These are phyloP conservation scores for Collybia sp. DNA, from an alignment of 768 basidiomycete genomes.

Conservation along the genomic window DNA sequence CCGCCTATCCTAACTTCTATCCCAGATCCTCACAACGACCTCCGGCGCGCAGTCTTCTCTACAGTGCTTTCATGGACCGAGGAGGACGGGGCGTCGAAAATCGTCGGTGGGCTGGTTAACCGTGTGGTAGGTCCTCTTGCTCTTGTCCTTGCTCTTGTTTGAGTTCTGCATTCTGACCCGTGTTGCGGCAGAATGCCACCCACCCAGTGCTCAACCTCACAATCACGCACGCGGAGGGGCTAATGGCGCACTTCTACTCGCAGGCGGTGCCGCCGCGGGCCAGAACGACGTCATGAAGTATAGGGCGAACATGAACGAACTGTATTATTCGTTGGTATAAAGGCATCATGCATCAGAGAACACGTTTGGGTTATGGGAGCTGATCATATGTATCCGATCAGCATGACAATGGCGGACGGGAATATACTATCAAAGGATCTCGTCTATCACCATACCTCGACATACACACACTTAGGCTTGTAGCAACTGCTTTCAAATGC, in stretches of 20 bases:
- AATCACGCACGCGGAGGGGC: constrained; percentile 55
- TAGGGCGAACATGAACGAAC: neutral
- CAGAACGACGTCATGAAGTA: neutral
- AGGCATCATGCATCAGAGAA: too few species aligned
- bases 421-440: too few species aligned
- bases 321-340: too few species aligned
- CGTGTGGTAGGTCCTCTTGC: constrained; percentile 45
- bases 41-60: constrained; percentile 37
- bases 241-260: constrained; percentile 73
- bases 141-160: neutral
- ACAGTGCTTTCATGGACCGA: constrained; percentile 63
- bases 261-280: constrained; percentile 42
- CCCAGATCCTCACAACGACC: constrained; percentile 11
- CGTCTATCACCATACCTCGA: too few species aligned
- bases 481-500: too few species aligned
- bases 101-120: constrained; percentile 60
- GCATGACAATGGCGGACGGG: too few species aligned
- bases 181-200: constrained; percentile 61
- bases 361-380: too few species aligned
- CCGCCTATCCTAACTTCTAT: neutral
- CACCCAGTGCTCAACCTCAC: constrained; percentile 79
- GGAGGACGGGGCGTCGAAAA: constrained; percentile 49
- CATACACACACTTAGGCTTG: too few species aligned
- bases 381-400: too few species aligned
- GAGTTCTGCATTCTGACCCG: neutral